Evolutionary conservation across 1,284 basidiomycete species (phyloP).

Genomic region (Meira miltonrushii): DNA sequence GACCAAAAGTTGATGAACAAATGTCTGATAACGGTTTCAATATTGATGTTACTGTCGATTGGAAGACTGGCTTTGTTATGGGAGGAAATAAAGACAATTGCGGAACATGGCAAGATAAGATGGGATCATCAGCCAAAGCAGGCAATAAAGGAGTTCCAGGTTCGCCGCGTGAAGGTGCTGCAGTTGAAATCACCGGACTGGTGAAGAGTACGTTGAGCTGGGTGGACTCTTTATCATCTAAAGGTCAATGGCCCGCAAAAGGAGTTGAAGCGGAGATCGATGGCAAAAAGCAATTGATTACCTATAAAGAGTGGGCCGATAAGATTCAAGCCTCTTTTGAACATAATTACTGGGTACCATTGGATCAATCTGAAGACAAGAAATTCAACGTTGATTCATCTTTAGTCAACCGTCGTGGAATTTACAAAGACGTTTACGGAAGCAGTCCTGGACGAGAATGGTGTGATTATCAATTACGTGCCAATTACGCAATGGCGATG

Average conservation of each 20-base stretch:
- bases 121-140: slow-evolving; percentile 58
- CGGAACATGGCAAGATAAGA: slow-evolving; percentile 51
- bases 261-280: slow-evolving; percentile 73
- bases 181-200: slow-evolving; percentile 89
- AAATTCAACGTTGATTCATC: slow-evolving; percentile 67
- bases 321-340: slow-evolving; percentile 84
- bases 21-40: slow-evolving; percentile 91
- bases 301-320: slow-evolving; percentile 83
- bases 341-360: slow-evolving; percentile 79
- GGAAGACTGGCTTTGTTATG: slow-evolving; percentile 81
- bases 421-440: slow-evolving; percentile 94
- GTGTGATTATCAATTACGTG: slow-evolving; percentile 81
- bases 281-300: slow-evolving; percentile 67
- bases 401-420: slow-evolving; percentile 81
- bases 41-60: slow-evolving; percentile 87
- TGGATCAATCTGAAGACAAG: slow-evolving; percentile 68
- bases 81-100: slow-evolving; percentile 66
- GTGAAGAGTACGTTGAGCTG: slow-evolving; percentile 87
- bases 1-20: slow-evolving; percentile 88
- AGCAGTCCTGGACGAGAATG: slow-evolving; percentile 61
- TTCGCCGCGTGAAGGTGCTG: slow-evolving; percentile 89
- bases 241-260: slow-evolving; percentile 73
- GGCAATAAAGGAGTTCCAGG: slow-evolving; percentile 91
- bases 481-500: slow-evolving; percentile 90
- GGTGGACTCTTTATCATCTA: slow-evolving; percentile 66